phyloP scores from a whole-genome alignment of 1,139 yeast species.

The Oligophagozyma castellii region DNA sequence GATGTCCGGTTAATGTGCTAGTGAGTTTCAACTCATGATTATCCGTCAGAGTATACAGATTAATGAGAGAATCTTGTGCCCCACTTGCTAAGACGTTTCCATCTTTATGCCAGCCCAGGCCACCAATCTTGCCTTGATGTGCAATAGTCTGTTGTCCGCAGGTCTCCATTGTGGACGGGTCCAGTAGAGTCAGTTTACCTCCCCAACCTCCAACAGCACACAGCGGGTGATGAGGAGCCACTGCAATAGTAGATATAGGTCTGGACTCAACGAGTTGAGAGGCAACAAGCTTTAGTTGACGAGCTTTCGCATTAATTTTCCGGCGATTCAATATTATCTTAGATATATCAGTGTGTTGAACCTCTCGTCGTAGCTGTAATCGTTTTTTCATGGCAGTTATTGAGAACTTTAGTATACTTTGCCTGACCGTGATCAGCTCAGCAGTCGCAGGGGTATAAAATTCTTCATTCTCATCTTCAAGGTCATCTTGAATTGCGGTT shows the following conservation, averaged over 20 bases:
- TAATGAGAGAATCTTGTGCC: conserved; percentile 51
- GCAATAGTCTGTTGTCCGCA: conserved; percentile 19
- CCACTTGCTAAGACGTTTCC: conserved; percentile 34
- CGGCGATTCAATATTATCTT: conserved; percentile 36
- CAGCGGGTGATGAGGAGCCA: conserved; percentile 25
- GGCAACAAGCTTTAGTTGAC: conserved; percentile 38
- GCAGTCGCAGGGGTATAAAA: conserved; percentile 71
- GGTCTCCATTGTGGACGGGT: conserved; percentile 28
- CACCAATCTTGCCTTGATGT: conserved; percentile 53
- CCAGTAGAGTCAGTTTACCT: conserved; percentile 48
- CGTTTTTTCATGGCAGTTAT: conserved; percentile 34
- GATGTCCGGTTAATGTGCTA: conserved; percentile 28
- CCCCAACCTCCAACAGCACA: conserved; percentile 79
- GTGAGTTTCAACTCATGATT: conserved; percentile 9
- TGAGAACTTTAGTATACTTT: conserved; percentile 38
- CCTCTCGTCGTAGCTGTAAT: conserved; percentile 23
- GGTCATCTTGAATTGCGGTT: conserved; percentile 12
- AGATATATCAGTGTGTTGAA: conserved; percentile 8
- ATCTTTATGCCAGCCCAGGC: conserved; percentile 48
- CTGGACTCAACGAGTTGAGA: conserved; percentile 58
- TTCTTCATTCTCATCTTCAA: conserved; percentile 50
- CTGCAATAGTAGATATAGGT: conserved; percentile 49
- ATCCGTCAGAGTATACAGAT: conserved; percentile 29
- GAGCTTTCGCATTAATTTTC: conserved; percentile 27
- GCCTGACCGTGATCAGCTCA: conserved; percentile 42